Base-by-base conservation (phyloP, 257 asterid species). In the Solanum habrochaites region DNA sequence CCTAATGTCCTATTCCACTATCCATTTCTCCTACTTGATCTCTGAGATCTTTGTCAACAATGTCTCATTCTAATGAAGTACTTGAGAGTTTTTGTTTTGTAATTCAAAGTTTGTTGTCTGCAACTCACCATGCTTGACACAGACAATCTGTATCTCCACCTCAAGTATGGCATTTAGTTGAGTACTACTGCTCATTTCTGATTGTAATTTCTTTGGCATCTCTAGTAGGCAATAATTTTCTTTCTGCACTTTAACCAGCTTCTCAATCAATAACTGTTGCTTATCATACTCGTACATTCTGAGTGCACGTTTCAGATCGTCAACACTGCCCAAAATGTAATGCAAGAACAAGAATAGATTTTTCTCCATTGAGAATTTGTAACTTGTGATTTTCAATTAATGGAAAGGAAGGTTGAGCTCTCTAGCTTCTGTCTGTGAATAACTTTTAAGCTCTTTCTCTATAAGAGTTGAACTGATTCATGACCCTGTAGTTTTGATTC, bases 401-500 rank as follows among this genome's bases (percentile, higher is more conserved):
- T 35, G 39, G 37, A 35, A 35, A 35, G 39, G 5, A 35, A 35
- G 39, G 39, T 35, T 35, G 39, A 35, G 39, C 39, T 35, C 39
- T 35, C 39, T 35, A 35, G 7, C 39, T 35, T 35, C 39, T 35
- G 7, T 35, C 39, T 35, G 39, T 35, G 7, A 35, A 35, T 35
- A 35, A 35, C 39, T 35, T 35, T 4, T 35, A 35, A 35, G 6
- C 7, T 35, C 7, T 35, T 35, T 1, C 39, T 96, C 99, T 3
- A 96, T 96, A n/a, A 98, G 98, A 1, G 96, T 95, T 67, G 99
- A 93, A 88, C 95, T 92, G 70, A 92, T 96, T 21, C 99, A 96
- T 86, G 96, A 92, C 37, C 98, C 98, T 3, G 83, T 86, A 18
- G 94, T 95, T 6, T 29, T 96, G 85, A 94, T 96, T 78, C 99